phyloP scores from a whole-genome alignment of 768 basidiomycete genomes.

The Termitomyces sp. region DNA sequence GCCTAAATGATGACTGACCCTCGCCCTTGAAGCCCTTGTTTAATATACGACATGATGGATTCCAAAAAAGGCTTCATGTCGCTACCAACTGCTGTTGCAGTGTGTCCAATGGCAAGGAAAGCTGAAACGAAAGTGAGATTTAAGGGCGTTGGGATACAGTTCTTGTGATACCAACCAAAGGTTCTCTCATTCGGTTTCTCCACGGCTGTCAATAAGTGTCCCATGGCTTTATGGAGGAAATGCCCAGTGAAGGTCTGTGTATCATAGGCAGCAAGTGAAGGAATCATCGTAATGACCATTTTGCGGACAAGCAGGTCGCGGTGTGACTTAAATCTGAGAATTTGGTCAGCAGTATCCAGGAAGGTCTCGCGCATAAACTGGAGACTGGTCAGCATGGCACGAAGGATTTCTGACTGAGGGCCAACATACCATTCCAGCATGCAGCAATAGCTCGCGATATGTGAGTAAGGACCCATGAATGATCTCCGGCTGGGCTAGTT shows the following conservation, averaged over 20 bases:
- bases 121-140: slow-evolving; percentile 45
- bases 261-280: slow-evolving; percentile 92
- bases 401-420: not conserved
- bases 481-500: slow-evolving; percentile 76
- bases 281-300: slow-evolving; percentile 94
- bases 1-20: slow-evolving; percentile 51
- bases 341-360: slow-evolving; percentile 83
- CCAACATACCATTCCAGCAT: slow-evolving; percentile 84
- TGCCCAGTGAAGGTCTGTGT: slow-evolving; percentile 88
- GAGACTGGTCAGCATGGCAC: not conserved
- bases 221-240: slow-evolving; percentile 93
- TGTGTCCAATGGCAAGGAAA: slow-evolving; percentile 95
- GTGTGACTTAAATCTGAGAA: slow-evolving; percentile 83
- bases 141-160: not conserved
- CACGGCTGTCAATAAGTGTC: slow-evolving; percentile 81
- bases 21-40: slow-evolving; percentile 80
- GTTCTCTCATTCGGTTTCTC: slow-evolving; percentile 87
- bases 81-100: slow-evolving; percentile 85
- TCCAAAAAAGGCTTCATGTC: slow-evolving; percentile 97
- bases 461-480: slow-evolving; percentile 93
- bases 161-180: slow-evolving; percentile 55
- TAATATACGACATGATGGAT: slow-evolving; percentile 84
- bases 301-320: slow-evolving; percentile 86
- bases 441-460: slow-evolving; percentile 85
- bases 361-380: slow-evolving; percentile 91